Evolutionary conservation across 257 asterid species (phyloP), one percentile per base, ranked within the genome.

Genomic region (Nicotiana attenuata): DNA sequence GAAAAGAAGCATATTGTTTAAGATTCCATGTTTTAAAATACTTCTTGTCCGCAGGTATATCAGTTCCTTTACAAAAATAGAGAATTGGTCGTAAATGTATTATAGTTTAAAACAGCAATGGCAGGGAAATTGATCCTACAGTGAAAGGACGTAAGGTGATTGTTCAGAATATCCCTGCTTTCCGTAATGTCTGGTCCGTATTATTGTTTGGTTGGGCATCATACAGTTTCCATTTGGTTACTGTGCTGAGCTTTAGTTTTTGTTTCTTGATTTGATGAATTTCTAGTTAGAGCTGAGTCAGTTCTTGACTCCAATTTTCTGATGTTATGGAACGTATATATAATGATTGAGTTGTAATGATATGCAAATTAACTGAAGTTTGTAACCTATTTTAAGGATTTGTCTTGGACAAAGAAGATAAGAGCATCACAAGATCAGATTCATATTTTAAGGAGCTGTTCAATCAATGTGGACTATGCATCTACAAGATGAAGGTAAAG

Each of bases 371-470:
- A 68, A 69, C 63, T 20, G 67, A 38, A 20, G 22, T 84, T 2
- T 41, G 45, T 82, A 41, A 76, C 53, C 38, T 65, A 71, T 50
- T 59, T 76, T 61, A 57, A 95, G 99, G 97, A 71, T 94, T 94
- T 85, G 97, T 96, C 60, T 87, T 94, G 92, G 99, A 96, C 88
- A 92, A 96, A 76, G 89, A 85, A 85, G 99, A 96, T 88, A 96
- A 89, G 83, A 96, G 98, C 87, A 84, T 96, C 68, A 96, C 99
- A 17, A 90, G 99, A 89, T 96, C 99, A 2, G 97, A 96, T 85
- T 63, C 76, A 68, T 94, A 94, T 89, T 96, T 94, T 88, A 94
- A 89, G 91, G 95, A 93, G 88, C 97, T 96, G 64, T 92, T 96
- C 86, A 81, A 80, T 53, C 89, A 84, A 84, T 92, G 97, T 83